Evolutionary conservation across 108 stramenopile species (phyloP), one percentile per base, ranked within the genome.

Genomic region (Asterionellopsis glacialis): DNA sequence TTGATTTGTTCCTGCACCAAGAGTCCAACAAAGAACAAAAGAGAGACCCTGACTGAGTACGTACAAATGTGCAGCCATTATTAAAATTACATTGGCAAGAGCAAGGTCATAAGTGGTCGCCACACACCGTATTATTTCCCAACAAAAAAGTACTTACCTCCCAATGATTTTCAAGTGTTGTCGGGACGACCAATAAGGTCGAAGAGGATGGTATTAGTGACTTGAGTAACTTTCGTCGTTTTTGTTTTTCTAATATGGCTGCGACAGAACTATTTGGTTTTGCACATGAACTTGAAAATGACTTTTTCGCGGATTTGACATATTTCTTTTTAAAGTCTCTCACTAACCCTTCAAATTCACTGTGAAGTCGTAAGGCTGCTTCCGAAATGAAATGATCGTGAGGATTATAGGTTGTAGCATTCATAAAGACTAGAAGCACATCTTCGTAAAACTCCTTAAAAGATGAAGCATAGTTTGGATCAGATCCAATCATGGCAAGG

Each of bases 391-490:
- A 52, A 71, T 83, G 60, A 47, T 71, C 67, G 10, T 67, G 65
- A 10, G 84, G 84, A 74, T 96, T 89, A 69, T 95, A 96, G 6
- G 24, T 27, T 73, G 84, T 87, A n/a, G 94, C 94, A 65, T 96
- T 97, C 9, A 55, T 59, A 42, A 77, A 65, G 39, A 61, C 59
- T n/a, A 64, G 49, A 23, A 55, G 50, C 11, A 87, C 61, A 51
- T 83, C 82, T 14, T 51, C 57, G 19, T 70, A 58, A 45, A 85
- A 82, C 1, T 22, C 63, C 22, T 66, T 47, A 33, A 83, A 82
- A 39, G 71, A 67, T 22, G 18, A 55, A 40, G 55, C 62, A 47
- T 79, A 69, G 11, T 45, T 38, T 25, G 56, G 52, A 49, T 25
- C 27, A 50, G 51, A 57, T 52, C 69, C 51, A 24, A 55, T 68